Base-by-base conservation (phyloP, 306 rosid species). In the Hippophae rhamnoides region DNA sequence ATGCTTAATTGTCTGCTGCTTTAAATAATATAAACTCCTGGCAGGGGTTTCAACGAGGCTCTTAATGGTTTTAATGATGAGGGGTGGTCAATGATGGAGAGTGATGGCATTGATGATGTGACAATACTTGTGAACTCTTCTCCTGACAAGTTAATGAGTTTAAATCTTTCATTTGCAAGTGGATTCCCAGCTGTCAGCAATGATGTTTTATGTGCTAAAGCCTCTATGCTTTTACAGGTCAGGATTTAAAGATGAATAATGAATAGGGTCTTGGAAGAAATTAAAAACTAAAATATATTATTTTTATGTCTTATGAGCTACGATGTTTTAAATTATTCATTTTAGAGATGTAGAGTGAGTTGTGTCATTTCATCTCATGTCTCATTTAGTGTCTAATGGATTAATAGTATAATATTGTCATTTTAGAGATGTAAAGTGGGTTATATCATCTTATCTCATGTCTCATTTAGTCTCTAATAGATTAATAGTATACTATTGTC, bases 151-250 rank as follows among this genome's bases (percentile, higher is more conserved):
- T 77, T 90, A 40, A 85, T 90, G 94, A 90, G 94, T 54, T 77
- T 86, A 69, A 90, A 90, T 76, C 83, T 90, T 71, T 75, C 97
- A 55, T 90, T 90, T 72, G 71, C 77, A 46, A 85, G 78, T 64
- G 97, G 88, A 46, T 90, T 83, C 65, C 89, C 96, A 13, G 79
- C 94, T 71, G 94, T 90, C 73, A 90, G 95, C 63, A 87, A 87
- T 73, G 81, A 96, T 8, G 96, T 90, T 51, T 74, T 90, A 61
- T 90, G 98, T 85, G 98, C 98, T 52, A 87, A 86, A 86, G 98
- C 98, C 9, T 90, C 98, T 0, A 90, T 90, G 98, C 81, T 90
- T 56, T 78, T 90, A 78, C 98, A 90, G 98, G 98, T 90, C 41
- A 70, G 79, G 67, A 56, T 67, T 52, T 31, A 31, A 31, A 31